Conservation (phyloP, 2,329 filamentous ascomycete species). For the Exserohilum rostratum region DNA sequence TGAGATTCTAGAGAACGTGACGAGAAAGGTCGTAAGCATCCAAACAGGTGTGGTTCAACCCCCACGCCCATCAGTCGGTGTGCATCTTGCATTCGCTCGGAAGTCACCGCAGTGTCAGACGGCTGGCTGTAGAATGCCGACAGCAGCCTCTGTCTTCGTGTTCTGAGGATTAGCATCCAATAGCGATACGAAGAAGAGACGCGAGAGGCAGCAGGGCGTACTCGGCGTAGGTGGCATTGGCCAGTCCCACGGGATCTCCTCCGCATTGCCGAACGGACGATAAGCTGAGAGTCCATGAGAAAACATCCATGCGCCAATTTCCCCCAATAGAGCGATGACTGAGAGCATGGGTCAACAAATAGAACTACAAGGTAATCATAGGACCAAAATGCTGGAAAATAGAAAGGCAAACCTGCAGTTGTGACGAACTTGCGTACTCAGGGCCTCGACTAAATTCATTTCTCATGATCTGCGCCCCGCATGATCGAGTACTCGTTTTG, state of each 20-base stretch:
- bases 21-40: conserved; percentile 3
- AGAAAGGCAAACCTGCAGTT: background rate
- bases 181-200: background rate
- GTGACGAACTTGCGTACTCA: conserved; percentile 1
- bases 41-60: conserved; percentile 1
- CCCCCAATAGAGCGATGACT: background rate
- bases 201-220: conserved; percentile 4
- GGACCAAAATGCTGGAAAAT: background rate
- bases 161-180: conserved; percentile 4
- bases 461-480: conserved; percentile 19
- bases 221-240: conserved; percentile 9
- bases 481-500: conserved; percentile 2
- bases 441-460: conserved; percentile 2
- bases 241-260: conserved; percentile 15
- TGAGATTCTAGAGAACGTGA: background rate
- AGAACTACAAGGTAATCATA: background rate
- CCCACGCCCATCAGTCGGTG: conserved; percentile 4
- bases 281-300: conserved; percentile 6
- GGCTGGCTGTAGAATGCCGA: conserved; percentile 4
- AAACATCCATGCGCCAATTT: background rate
- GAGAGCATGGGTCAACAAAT: background rate
- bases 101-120: background rate
- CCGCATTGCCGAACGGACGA: conserved; percentile 18
- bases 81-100: background rate
- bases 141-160: conserved; percentile 2